Conservation (phyloP, 2,329 filamentous ascomycete genomes). For the Endocalyx cinctus region DNA sequence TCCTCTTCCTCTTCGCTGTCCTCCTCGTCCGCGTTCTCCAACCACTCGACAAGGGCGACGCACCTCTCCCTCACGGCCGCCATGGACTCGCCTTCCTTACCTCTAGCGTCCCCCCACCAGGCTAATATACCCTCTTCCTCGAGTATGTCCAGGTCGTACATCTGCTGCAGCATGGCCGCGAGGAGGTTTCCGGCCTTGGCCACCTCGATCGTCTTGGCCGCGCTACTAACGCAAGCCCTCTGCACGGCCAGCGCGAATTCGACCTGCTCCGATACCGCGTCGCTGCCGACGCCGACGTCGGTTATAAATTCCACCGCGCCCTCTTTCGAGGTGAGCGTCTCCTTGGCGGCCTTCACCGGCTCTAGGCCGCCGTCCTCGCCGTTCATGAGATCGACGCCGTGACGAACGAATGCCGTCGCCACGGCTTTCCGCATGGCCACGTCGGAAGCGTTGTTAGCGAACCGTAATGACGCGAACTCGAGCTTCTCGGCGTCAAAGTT, state of each 20-base stretch:
- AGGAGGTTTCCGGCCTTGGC: conserved; percentile 58
- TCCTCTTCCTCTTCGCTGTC: conserved; percentile 66
- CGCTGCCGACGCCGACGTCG: conserved; percentile 58
- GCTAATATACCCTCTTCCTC: conserved; percentile 83
- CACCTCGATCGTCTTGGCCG: conserved; percentile 53
- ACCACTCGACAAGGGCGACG: conserved; percentile 75
- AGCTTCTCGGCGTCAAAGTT: conserved; percentile 81
- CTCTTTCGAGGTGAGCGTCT: conserved; percentile 50
- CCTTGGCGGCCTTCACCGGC: conserved; percentile 60
- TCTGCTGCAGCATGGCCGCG: conserved; percentile 73
- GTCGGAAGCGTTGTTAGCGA: conserved; percentile 86
- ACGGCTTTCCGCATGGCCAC: conserved; percentile 83
- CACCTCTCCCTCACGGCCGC: conserved; percentile 67
- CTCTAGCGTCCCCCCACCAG: conserved; percentile 80
- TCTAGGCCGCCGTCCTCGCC: conserved; percentile 49
- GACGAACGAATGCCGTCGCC: conserved; percentile 77
- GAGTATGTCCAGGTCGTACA: conserved; percentile 79
- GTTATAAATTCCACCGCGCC: conserved; percentile 53
- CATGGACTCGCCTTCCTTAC: conserved; percentile 65
- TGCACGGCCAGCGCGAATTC: conserved; percentile 82
- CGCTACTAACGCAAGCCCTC: conserved; percentile 66
- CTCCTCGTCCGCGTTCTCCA: conserved; percentile 71
- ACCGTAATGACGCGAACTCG: conserved; percentile 88
- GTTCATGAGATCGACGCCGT: conserved; percentile 64
- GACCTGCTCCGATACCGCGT: conserved; percentile 71